A percentile compares a stretch with the other conserved stretches of the same genome.
These are phyloP conservation scores for Lentinula detonsa DNA, from an alignment of 768 basidiomycete genomes.

Conservation along the genomic window DNA sequence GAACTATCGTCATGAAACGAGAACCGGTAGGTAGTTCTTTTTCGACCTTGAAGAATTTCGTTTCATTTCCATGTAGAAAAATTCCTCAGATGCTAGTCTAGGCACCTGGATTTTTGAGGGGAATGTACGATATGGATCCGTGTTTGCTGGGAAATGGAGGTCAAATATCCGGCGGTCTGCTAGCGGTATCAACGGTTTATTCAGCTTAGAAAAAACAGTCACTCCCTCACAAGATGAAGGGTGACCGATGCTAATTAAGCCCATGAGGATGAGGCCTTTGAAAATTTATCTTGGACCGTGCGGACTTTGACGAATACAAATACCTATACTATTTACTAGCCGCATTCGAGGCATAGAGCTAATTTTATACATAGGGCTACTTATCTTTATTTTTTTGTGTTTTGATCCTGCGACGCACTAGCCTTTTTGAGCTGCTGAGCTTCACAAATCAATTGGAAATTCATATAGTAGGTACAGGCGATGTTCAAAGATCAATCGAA, in stretches of 20 bases:
- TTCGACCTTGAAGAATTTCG: slow-evolving; percentile 4
- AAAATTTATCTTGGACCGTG: too few species aligned
- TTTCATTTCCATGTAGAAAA: slow-evolving; percentile 28
- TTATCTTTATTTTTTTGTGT: too few species aligned
- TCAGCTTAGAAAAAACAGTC: slow-evolving; percentile 46
- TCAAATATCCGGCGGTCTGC: slow-evolving; percentile 25
- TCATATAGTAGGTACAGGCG: background rate
- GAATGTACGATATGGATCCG: slow-evolving; percentile 37
- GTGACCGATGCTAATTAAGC: background rate
- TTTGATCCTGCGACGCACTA: too few species aligned
- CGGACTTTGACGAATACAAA: too few species aligned
- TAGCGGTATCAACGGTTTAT: slow-evolving; percentile 42
- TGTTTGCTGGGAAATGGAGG: slow-evolving; percentile 52
- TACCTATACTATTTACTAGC: too few species aligned
- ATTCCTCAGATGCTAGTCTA: slow-evolving; percentile 27
- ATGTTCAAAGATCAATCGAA: slow-evolving; percentile 24
- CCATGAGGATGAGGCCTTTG: too few species aligned
- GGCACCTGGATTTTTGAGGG: slow-evolving; percentile 58
- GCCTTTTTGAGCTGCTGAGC: too few species aligned
- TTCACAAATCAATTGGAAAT: too few species aligned
- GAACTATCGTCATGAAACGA: slow-evolving; percentile 54
- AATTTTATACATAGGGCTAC: too few species aligned
- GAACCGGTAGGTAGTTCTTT: slow-evolving; percentile 42
- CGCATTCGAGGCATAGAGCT: too few species aligned
- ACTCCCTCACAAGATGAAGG: background rate